These are phyloP conservation scores for Coemansia sp. DNA, from an alignment of 192 early-diverging fungal species.

Conservation along the genomic window DNA sequence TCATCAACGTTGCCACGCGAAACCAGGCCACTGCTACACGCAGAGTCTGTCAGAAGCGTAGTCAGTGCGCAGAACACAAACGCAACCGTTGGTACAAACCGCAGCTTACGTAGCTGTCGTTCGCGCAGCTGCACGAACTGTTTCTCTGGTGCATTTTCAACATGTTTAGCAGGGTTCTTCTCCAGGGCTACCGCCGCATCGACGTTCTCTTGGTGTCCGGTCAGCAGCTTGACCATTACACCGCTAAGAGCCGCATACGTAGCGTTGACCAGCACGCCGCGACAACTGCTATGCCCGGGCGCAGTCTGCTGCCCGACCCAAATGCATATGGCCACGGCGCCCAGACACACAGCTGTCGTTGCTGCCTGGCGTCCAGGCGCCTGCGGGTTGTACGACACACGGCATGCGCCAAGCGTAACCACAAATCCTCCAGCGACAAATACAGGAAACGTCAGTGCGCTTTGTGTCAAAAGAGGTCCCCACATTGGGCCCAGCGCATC, in stretches of 20 bases:
- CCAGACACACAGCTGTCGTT: conserved; percentile 2
- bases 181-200: conserved; percentile 3
- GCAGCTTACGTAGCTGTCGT: conserved; percentile 19
- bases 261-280: conserved; percentile 26
- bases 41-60: conserved; percentile 47
- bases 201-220: conserved; percentile 22
- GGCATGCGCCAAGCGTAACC: conserved; percentile 42
- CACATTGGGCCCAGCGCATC: conserved; percentile 58
- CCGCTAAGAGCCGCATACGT: conserved; percentile 24
- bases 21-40: conserved; percentile 55
- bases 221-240: conserved; percentile 37
- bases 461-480: conserved; percentile 62
- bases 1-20: conserved; percentile 35
- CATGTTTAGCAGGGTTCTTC: neutral
- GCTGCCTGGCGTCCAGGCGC: conserved; percentile 12
- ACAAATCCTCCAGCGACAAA: conserved; percentile 55
- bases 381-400: conserved; percentile 23
- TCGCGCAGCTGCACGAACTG: neutral
- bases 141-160: neutral
- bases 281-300: conserved; percentile 17
- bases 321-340: conserved; percentile 11
- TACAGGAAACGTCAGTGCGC: conserved; percentile 57
- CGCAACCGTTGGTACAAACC: conserved; percentile 18
- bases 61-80: conserved; percentile 17
- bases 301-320: conserved; percentile 15